Evolutionary conservation across 352 stramenopile genomes (phyloP).

Genomic region (Phytopythium mirpurense): DNA sequence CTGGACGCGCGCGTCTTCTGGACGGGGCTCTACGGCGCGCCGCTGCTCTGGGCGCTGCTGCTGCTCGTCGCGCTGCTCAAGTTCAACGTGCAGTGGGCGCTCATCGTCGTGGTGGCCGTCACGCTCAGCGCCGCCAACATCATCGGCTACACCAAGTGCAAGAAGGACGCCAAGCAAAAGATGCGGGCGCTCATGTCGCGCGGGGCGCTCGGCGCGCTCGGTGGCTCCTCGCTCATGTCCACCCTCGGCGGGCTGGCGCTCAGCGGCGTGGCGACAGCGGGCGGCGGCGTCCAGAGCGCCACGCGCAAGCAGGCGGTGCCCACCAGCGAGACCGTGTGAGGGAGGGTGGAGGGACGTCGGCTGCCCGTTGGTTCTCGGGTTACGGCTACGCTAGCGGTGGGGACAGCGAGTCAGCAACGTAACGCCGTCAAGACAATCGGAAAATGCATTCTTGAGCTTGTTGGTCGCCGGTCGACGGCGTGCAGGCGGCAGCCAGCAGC

Average conservation of each 20-base stretch:
- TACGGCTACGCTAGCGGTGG: too few species aligned
- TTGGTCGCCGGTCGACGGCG: background rate
- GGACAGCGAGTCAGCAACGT: too few species aligned
- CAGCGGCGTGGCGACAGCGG: slow-evolving; percentile 19
- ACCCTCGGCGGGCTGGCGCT: slow-evolving; percentile 69
- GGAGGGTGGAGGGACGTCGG: background rate
- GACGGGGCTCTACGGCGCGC: slow-evolving; percentile 93
- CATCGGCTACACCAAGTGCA: slow-evolving; percentile 98
- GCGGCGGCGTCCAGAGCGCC: slow-evolving; percentile 13
- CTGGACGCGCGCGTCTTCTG: slow-evolving; percentile 94
- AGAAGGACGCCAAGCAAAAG: slow-evolving; percentile 85
- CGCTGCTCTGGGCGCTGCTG: slow-evolving; percentile 88
- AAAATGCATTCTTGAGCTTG: background rate
- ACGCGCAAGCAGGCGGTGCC: slow-evolving; percentile 10
- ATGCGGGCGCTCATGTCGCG: slow-evolving; percentile 82
- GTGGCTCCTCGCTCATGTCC: slow-evolving; percentile 69
- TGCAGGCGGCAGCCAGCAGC: background rate
- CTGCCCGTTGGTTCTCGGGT: too few species aligned
- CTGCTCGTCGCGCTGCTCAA: slow-evolving; percentile 92
- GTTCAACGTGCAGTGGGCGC: slow-evolving; percentile 93
- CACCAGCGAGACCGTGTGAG: slow-evolving; percentile 39
- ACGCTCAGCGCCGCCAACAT: slow-evolving; percentile 94
- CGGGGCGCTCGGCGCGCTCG: slow-evolving; percentile 60
- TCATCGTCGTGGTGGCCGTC: slow-evolving; percentile 92
- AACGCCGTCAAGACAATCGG: too few species aligned